Percentiles rank a stretch among this genome's conserved stretches.
These are phyloP conservation scores for Sporobolomyces roseus DNA, from an alignment of 768 basidiomycete species.

Conservation along the genomic window DNA sequence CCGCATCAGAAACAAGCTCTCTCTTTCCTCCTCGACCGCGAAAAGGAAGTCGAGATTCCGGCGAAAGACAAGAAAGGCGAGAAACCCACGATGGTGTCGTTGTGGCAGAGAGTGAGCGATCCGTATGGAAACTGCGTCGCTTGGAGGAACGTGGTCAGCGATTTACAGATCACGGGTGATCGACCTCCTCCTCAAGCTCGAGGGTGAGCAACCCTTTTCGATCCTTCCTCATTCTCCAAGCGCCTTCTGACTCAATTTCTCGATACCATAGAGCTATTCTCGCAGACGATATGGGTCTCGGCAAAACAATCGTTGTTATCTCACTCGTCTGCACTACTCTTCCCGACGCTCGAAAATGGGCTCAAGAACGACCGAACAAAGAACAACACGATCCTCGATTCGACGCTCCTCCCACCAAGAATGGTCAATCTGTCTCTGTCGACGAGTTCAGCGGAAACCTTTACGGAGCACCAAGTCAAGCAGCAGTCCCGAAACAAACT, in stretches of 20 bases:
- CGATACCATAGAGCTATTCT: slow-evolving; percentile 62
- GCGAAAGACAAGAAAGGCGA: slow-evolving; percentile 29
- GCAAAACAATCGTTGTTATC: slow-evolving; percentile 94
- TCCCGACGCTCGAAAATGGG: slow-evolving; percentile 64
- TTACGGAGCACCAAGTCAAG: slow-evolving; percentile 6
- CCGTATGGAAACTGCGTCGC: slow-evolving; percentile 46
- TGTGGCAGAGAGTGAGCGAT: slow-evolving; percentile 55
- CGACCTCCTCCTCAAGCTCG: slow-evolving; percentile 29
- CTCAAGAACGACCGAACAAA: slow-evolving; percentile 53
- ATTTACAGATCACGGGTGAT: slow-evolving; percentile 58
- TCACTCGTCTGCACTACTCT: slow-evolving; percentile 87
- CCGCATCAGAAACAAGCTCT: slow-evolving; percentile 98
- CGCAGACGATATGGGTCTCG: slow-evolving; percentile 97
- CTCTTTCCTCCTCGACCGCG: slow-evolving; percentile 85
- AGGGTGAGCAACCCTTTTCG: slow-evolving; percentile 7
- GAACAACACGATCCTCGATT: slow-evolving; percentile 50
- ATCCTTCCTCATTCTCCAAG: neutral
- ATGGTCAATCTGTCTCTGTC: neutral
- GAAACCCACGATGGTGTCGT: slow-evolving; percentile 40
- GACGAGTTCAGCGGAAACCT: slow-evolving; percentile 19
- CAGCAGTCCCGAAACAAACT: slow-evolving; percentile 53
- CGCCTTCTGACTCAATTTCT: neutral
- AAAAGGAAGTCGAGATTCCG: slow-evolving; percentile 50
- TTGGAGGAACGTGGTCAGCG: slow-evolving; percentile 83
- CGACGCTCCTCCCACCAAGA: slow-evolving; percentile 12